These are phyloP conservation scores for Fusarium dimerum DNA, from an alignment of 2,329 filamentous ascomycete species.

Conservation along the genomic window DNA sequence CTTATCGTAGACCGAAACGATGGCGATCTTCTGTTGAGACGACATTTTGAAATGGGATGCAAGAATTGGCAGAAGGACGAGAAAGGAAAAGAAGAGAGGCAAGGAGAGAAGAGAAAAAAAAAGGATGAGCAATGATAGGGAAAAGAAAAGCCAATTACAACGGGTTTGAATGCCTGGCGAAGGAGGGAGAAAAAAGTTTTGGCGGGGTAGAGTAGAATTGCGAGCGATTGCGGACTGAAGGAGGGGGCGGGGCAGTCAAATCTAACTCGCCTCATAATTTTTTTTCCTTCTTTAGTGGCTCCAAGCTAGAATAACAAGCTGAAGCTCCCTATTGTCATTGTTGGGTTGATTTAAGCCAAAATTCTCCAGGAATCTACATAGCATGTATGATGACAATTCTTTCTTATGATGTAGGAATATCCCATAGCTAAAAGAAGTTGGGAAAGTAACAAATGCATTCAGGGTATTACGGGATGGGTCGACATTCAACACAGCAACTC, in stretches of 20 bases:
- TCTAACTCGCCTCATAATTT: background rate
- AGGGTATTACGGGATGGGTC: background rate
- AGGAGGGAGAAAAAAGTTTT: conserved; percentile 28
- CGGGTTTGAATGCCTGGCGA: conserved; percentile 20
- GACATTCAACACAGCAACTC: background rate
- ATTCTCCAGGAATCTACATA: too few relatives aligned
- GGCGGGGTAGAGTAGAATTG: conserved; percentile 25
- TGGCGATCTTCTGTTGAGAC: conserved; percentile 66
- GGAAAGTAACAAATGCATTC: background rate
- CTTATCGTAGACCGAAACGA: conserved; percentile 98
- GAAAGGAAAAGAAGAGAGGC: conserved; percentile 6
- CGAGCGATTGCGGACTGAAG: conserved; percentile 20
- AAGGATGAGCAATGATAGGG: conserved; percentile 1
- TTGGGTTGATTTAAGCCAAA: background rate
- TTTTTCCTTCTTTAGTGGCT: background rate
- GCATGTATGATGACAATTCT: too few relatives aligned
- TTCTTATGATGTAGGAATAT: too few relatives aligned
- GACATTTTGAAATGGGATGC: conserved; percentile 33
- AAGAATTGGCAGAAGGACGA: conserved; percentile 6
- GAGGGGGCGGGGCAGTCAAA: conserved; percentile 24
- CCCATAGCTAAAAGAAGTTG: background rate
- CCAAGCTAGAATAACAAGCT: background rate
- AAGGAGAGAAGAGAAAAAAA: background rate
- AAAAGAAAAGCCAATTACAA: conserved; percentile 18
- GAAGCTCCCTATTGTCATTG: background rate